phyloP scores from a whole-genome alignment of 176 grass and related monocot species.

The Thinopyrum elongatum region DNA sequence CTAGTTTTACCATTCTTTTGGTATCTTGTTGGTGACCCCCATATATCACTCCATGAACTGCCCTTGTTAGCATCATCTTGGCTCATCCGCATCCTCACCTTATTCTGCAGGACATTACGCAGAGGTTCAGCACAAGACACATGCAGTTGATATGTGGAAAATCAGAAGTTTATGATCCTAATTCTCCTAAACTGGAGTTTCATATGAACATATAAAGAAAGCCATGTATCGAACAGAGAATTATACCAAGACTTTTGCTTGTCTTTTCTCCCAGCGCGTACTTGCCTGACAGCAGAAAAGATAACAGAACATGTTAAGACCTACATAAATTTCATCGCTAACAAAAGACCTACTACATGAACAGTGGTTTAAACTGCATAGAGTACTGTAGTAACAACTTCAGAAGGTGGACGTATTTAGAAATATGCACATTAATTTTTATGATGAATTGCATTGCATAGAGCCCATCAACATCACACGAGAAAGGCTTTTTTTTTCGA shows the following conservation, averaged over 20 bases:
- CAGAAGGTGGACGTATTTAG: neutral
- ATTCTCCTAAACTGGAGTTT: neutral
- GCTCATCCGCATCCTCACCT: slow-evolving; percentile 60
- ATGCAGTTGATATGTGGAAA: neutral
- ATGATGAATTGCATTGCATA: neutral
- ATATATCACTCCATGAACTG: slow-evolving; percentile 77
- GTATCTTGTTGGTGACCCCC: slow-evolving; percentile 67
- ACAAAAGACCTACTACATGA: neutral
- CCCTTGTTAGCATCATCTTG: slow-evolving; percentile 68
- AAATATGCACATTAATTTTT: neutral
- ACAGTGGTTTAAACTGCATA: neutral
- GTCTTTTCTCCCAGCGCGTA: slow-evolving; percentile 86
- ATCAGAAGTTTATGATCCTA: neutral
- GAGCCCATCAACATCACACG: neutral
- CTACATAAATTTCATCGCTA: neutral
- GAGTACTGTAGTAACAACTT: neutral
- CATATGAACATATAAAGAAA: neutral
- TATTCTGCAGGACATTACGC: slow-evolving; percentile 49
- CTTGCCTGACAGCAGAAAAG: slow-evolving; percentile 56
- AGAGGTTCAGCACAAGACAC: neutral
- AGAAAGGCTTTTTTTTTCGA: neutral
- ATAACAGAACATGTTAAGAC: slow-evolving; percentile 1
- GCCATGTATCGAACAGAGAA: slow-evolving; percentile 21
- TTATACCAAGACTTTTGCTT: slow-evolving; percentile 91
- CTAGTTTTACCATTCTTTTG: slow-evolving; percentile 55